Percentiles rank a stretch among this genome's conserved stretches.
phyloP scores from a whole-genome alignment of 2,329 filamentous ascomycete genomes.

The Rutstroemia sp. region DNA sequence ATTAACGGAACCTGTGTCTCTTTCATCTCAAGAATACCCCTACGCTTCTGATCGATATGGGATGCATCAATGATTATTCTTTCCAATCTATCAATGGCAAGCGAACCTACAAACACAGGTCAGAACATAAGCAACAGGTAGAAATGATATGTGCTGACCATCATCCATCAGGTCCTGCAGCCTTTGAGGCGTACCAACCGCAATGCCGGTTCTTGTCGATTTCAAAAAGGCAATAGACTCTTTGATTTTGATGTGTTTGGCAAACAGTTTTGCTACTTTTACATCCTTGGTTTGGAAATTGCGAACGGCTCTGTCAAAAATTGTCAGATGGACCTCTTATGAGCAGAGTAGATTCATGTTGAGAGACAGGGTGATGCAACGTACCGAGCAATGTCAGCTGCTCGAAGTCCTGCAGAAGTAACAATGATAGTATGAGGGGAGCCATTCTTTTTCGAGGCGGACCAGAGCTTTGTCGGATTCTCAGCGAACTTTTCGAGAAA shows the following conservation, averaged over 20 bases:
- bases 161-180: conserved; percentile 76
- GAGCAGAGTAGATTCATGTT: background rate
- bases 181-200: conserved; percentile 81
- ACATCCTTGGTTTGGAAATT: conserved; percentile 73
- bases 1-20: conserved; percentile 80
- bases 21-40: conserved; percentile 90
- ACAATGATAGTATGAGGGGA: conserved; percentile 83
- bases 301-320: conserved; percentile 54
- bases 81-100: conserved; percentile 65
- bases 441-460: conserved; percentile 60
- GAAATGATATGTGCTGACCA: conserved; percentile 41
- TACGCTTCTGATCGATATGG: conserved; percentile 90
- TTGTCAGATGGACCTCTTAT: conserved; percentile 8
- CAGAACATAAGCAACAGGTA: conserved; percentile 1
- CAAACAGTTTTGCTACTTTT: conserved; percentile 84
- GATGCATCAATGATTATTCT: conserved; percentile 85
- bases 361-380: conserved; percentile 10
- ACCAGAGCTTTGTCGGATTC: conserved; percentile 49
- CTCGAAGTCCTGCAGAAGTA: conserved; percentile 75
- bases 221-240: conserved; percentile 75
- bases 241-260: conserved; percentile 93
- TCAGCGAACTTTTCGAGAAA: conserved; percentile 66
- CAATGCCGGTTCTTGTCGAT: conserved; percentile 67
- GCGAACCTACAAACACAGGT: conserved; percentile 42
- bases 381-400: conserved; percentile 74